phyloP scores from a whole-genome alignment of 805 yeast genomes.

The Candida maesae region DNA sequence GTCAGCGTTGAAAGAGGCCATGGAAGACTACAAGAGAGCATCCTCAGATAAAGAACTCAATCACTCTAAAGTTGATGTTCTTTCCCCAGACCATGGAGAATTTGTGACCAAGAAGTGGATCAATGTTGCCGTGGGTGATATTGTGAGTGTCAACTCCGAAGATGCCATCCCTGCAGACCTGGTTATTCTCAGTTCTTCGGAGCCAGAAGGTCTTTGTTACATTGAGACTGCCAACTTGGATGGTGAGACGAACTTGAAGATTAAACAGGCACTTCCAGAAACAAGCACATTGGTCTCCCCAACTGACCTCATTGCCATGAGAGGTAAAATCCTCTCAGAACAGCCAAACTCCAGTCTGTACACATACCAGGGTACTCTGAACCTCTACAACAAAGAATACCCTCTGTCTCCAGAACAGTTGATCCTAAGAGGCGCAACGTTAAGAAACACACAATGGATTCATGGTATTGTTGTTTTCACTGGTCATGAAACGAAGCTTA shows the following conservation, averaged over 20 bases:
- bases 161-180: slow-evolving; percentile 95
- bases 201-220: slow-evolving; percentile 97
- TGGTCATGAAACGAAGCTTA: slow-evolving; percentile 96
- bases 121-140: slow-evolving; percentile 85
- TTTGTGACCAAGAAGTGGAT: slow-evolving; percentile 77
- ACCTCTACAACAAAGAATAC: slow-evolving; percentile 52
- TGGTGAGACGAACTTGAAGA: slow-evolving; percentile 95
- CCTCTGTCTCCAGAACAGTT: slow-evolving; percentile 89
- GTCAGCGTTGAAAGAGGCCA: slow-evolving; percentile 86
- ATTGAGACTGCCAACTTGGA: slow-evolving; percentile 97
- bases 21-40: slow-evolving; percentile 88
- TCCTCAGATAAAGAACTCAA: slow-evolving; percentile 87
- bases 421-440: slow-evolving; percentile 89
- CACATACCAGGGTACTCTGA: slow-evolving; percentile 85
- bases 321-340: slow-evolving; percentile 72
- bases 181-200: slow-evolving; percentile 81
- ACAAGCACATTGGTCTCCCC: slow-evolving; percentile 73
- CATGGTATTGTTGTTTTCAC: slow-evolving; percentile 93
- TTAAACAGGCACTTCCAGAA: slow-evolving; percentile 81
- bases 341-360: slow-evolving; percentile 92
- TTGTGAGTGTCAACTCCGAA: slow-evolving; percentile 78
- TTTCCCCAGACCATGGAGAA: slow-evolving; percentile 50
- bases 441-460: slow-evolving; percentile 93
- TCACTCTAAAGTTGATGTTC: slow-evolving; percentile 66
- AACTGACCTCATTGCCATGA: slow-evolving; percentile 45